Percentiles rank a stretch among this genome's conserved stretches.
These are phyloP conservation scores for Vicia villosa DNA, from an alignment of 306 rosid species.

Conservation along the genomic window DNA sequence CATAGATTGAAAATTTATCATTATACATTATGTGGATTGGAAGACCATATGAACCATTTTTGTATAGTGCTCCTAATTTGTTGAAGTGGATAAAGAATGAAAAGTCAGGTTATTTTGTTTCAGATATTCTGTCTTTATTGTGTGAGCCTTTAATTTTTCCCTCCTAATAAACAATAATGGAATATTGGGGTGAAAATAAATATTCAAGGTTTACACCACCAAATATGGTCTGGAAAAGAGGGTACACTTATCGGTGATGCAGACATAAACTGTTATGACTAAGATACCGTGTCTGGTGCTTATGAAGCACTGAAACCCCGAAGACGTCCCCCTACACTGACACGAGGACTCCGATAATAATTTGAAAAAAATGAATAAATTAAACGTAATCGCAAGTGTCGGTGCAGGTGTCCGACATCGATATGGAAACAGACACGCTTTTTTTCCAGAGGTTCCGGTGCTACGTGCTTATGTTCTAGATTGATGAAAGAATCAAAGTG, in stretches of 20 bases:
- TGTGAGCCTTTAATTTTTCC: background rate
- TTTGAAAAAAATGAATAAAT: too few species aligned
- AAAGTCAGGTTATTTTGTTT: conserved; percentile 3
- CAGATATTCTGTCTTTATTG: background rate
- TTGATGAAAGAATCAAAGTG: background rate
- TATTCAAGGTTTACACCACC: background rate
- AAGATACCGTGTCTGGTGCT: background rate
- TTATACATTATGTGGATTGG: conserved; percentile 34
- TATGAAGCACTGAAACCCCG: too few species aligned
- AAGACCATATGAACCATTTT: conserved; percentile 4
- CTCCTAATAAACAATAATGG: background rate
- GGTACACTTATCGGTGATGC: background rate
- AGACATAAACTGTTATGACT: background rate
- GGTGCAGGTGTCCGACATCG: too few species aligned
- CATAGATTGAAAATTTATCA: conserved; percentile 1
- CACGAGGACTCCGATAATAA: too few species aligned
- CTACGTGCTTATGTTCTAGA: conserved; percentile 1
- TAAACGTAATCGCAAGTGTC: too few species aligned
- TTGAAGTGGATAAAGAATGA: conserved; percentile 13
- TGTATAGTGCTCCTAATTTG: background rate
- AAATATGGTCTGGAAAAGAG: conserved; percentile 16
- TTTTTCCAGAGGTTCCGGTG: too few species aligned
- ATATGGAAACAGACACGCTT: too few species aligned
- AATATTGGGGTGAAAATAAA: background rate
- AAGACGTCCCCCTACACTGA: too few species aligned